Percentiles rank a stretch among this genome's conserved stretches.
Evolutionary conservation across 1,284 basidiomycete species (phyloP).

Genomic region (Megacollybia platyphylla): DNA sequence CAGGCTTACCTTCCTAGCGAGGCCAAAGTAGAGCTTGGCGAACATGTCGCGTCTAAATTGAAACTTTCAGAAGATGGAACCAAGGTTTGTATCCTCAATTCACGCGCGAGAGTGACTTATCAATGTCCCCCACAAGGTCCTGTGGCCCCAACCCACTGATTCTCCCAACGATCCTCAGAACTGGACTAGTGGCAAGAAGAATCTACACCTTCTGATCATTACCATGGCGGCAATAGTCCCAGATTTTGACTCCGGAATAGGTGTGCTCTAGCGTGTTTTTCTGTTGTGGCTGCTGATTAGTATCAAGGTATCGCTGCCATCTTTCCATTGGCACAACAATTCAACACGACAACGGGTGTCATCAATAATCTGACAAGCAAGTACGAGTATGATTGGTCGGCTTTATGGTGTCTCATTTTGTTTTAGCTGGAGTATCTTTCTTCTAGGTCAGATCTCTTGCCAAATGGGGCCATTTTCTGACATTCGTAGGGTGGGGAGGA

Average conservation of each 20-base stretch:
- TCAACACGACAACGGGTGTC: constrained; percentile 38
- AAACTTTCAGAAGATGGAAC: constrained; percentile 32
- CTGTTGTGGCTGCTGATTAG: not conserved
- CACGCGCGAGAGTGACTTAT: constrained; percentile 28
- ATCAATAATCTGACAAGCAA: constrained; percentile 58
- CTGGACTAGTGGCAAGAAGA: constrained; percentile 34
- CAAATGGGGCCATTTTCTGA: constrained; percentile 20
- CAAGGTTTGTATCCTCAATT: constrained; percentile 20
- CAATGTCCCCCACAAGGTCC: constrained; percentile 24
- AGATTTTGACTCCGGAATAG: constrained; percentile 58
- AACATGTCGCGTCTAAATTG: constrained; percentile 25
- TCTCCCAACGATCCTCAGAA: constrained; percentile 53
- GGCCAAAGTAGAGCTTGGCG: constrained; percentile 39
- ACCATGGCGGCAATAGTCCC: constrained; percentile 57
- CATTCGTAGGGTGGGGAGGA: constrained; percentile 26
- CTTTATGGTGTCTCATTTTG: not conserved
- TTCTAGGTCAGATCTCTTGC: constrained; percentile 28
- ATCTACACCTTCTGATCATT: constrained; percentile 42
- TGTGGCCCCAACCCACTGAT: constrained; percentile 55
- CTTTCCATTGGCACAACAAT: constrained; percentile 46
- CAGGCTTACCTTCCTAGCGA: constrained; percentile 22
- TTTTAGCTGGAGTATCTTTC: constrained; percentile 56
- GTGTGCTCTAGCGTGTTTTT: constrained; percentile 17
- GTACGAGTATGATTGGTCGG: constrained; percentile 17
- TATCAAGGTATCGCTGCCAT: constrained; percentile 40